These are phyloP conservation scores for Pachysandra terminalis DNA, from an alignment of 164 flowering plant species.

Conservation along the genomic window DNA sequence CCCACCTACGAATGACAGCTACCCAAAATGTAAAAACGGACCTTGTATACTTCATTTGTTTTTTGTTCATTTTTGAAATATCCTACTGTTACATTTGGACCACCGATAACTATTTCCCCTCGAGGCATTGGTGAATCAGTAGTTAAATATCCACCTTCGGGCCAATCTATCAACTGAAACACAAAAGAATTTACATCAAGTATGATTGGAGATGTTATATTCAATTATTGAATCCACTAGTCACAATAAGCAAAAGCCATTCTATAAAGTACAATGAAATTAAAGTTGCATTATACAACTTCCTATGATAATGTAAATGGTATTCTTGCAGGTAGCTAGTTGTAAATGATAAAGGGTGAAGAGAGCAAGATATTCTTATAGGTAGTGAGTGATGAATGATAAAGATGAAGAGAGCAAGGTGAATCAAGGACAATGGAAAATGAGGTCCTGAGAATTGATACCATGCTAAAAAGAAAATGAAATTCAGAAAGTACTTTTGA, in stretches of 20 bases:
- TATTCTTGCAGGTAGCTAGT: no score
- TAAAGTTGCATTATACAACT: background rate
- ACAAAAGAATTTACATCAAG: slow-evolving; percentile 12
- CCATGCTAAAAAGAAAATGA: no score
- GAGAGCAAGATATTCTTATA: background rate
- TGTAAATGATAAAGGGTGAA: no score
- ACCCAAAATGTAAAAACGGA: slow-evolving; percentile 13
- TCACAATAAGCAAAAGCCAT: slow-evolving; percentile 30
- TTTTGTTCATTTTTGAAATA: slow-evolving; percentile 89
- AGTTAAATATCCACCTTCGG: slow-evolving; percentile 84
- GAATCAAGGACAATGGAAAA: no score
- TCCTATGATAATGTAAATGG: slow-evolving; percentile 4
- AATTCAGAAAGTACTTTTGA: no score
- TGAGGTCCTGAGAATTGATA: no score
- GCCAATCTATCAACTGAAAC: slow-evolving; percentile 87
- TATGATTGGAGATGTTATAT: background rate
- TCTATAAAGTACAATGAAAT: no score
- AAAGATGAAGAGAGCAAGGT: no score
- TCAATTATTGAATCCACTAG: slow-evolving; percentile 17
- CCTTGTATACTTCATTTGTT: slow-evolving; percentile 94
- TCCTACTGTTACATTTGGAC: slow-evolving; percentile 91
- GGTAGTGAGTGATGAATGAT: no score
- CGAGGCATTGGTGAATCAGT: slow-evolving; percentile 89
- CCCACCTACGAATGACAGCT: background rate
- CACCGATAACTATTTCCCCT: slow-evolving; percentile 94